A percentile compares a stretch with the other conserved stretches of the same genome.
Evolutionary conservation across 768 basidiomycete genomes (phyloP).

Genomic region (Leccinum rimulosum): DNA sequence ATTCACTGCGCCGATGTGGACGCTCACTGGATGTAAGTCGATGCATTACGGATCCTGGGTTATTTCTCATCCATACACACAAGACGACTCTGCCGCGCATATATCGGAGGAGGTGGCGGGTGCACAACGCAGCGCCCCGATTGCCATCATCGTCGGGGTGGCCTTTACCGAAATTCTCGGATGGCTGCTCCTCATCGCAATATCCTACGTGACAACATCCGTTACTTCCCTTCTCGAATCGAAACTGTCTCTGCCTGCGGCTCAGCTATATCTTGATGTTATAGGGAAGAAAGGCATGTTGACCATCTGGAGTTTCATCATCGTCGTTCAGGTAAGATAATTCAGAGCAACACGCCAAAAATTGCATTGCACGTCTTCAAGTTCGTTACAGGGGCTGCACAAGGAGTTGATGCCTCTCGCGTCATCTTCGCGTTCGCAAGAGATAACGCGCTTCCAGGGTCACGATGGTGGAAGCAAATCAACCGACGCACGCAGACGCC

Average conservation of each 20-base stretch:
- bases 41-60: not conserved
- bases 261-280: slow-evolving; percentile 65
- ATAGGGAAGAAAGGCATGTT: slow-evolving; percentile 71
- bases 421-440: slow-evolving; percentile 77
- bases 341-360: not conserved
- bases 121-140: slow-evolving; percentile 61
- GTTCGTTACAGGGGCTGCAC: slow-evolving; percentile 76
- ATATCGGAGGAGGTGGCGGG: slow-evolving; percentile 70
- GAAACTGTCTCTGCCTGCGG: slow-evolving; percentile 63
- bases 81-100: slow-evolving; percentile 76
- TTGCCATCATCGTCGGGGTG: slow-evolving; percentile 69
- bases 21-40: slow-evolving; percentile 66
- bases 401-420: slow-evolving; percentile 72
- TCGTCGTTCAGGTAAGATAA: slow-evolving; percentile 50
- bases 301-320: slow-evolving; percentile 66
- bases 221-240: slow-evolving; percentile 48
- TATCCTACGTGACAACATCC: slow-evolving; percentile 61
- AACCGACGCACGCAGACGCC: slow-evolving; percentile 62
- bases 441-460: slow-evolving; percentile 72
- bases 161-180: slow-evolving; percentile 57
- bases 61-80: not conserved
- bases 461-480: slow-evolving; percentile 64
- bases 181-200: slow-evolving; percentile 61
- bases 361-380: slow-evolving; percentile 20
- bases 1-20: slow-evolving; percentile 79